Evolutionary conservation across 257 asterid species (phyloP).

Genomic region (Linderniella brevidens): DNA sequence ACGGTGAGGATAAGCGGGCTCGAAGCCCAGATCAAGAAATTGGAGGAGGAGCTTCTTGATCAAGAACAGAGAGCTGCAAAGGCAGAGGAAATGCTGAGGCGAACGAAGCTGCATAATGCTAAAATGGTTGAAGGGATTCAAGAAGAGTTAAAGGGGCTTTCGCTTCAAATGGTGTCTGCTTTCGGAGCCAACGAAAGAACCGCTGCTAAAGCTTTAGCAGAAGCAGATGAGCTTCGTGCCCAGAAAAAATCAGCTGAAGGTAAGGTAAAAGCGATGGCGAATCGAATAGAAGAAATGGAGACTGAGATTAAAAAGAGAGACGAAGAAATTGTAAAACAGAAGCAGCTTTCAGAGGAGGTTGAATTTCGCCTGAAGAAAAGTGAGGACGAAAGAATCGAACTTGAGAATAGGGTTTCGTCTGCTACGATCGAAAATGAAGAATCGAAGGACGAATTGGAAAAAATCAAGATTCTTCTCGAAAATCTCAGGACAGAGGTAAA

Average conservation of each 20-base stretch:
- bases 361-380: conserved; percentile 22
- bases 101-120: conserved; percentile 57
- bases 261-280: conserved; percentile 23
- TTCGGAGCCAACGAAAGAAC: conserved; percentile 78
- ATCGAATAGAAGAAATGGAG: conserved; percentile 29
- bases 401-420: conserved; percentile 23
- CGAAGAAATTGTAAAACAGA: conserved; percentile 27
- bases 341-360: conserved; percentile 30
- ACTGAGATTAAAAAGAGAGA: conserved; percentile 29
- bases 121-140: conserved; percentile 74
- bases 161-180: conserved; percentile 61
- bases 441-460: conserved; percentile 22
- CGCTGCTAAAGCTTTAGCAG: conserved; percentile 35
- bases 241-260: conserved; percentile 34
- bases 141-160: conserved; percentile 65
- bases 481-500: conserved; percentile 31
- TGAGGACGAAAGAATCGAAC: conserved; percentile 32
- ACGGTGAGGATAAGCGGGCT: conserved; percentile 34
- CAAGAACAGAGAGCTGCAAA: conserved; percentile 84
- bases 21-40: conserved; percentile 38
- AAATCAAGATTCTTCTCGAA: conserved; percentile 18
- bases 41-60: conserved; percentile 86
- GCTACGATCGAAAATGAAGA: conserved; percentile 28
- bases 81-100: conserved; percentile 82
- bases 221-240: conserved; percentile 26